phyloP scores from a whole-genome alignment of 2,329 filamentous ascomycete genomes.

The Sphaerostilbella broomeana region DNA sequence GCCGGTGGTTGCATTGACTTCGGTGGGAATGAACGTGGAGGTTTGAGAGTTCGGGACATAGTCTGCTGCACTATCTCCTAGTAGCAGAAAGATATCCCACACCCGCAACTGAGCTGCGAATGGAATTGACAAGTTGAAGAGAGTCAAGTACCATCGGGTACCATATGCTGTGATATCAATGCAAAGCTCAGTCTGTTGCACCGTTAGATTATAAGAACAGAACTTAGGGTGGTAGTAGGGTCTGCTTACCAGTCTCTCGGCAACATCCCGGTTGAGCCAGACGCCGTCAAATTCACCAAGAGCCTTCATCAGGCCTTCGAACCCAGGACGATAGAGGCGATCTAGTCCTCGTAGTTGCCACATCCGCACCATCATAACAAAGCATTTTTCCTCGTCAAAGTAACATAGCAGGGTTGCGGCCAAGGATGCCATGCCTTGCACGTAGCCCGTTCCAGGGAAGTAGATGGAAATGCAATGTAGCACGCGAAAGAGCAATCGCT shows the following conservation, averaged over 20 bases:
- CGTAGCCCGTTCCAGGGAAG: conserved; percentile 86
- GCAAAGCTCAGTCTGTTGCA: conserved; percentile 58
- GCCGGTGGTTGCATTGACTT: conserved; percentile 35
- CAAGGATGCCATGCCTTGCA: conserved; percentile 94
- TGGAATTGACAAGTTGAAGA: conserved; percentile 95
- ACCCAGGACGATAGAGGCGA: conserved; percentile 75
- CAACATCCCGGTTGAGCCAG: conserved; percentile 81
- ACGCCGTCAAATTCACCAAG: conserved; percentile 76
- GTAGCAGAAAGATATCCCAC: conserved; percentile 96
- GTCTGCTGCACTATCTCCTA: conserved; percentile 45
- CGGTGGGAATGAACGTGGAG: conserved; percentile 15
- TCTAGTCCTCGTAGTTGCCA: conserved; percentile 87
- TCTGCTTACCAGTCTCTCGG: conserved; percentile 66
- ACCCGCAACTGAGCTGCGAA: conserved; percentile 90
- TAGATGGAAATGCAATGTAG: conserved; percentile 88
- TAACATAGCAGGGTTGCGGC: conserved; percentile 92
- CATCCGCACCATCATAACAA: conserved; percentile 92
- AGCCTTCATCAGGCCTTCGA: conserved; percentile 79
- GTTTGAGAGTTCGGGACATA: background rate
- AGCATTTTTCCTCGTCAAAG: conserved; percentile 89
- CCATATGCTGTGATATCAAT: conserved; percentile 91
- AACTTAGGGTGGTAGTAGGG: background rate
- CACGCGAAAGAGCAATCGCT: conserved; percentile 85
- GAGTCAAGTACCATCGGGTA: conserved; percentile 91
- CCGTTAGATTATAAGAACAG: background rate